Evolutionary conservation across 1,284 basidiomycete species (phyloP), one percentile per base, ranked within the genome.

Genomic region (Pholiota adiposa): DNA sequence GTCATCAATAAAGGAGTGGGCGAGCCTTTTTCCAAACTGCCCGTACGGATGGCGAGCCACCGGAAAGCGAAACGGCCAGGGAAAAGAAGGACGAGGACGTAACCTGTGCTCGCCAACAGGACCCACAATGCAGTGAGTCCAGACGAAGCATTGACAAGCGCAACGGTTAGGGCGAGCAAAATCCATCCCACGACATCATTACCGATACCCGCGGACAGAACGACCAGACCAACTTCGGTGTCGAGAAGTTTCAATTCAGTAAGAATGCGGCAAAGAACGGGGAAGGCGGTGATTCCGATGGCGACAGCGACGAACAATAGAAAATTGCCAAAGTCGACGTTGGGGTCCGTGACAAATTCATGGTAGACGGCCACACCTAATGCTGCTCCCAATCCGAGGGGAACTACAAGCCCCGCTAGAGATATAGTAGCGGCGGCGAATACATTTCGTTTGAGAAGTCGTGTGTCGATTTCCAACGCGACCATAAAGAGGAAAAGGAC

Each of bases 401-500:
- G 94, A 4, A 97, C 53, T 31, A 88, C 63, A 29, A 96, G 86
- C 2, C 94, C 87, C 0, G 82, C 90, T 16, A 84, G 31, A 1
- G 86, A 85, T 14, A 89, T 79, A n/a, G 76, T 67, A 0, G 79
- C 73, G 2, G 88, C 83, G 5, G 81, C 77, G 4, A 76, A 69
- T 3, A 82, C 75, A 67, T 90, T 89, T 36, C 83, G 86, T 61
- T 74, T 81, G 70, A 96, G 85, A 27, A 94, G 63, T 4, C 84
- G 80, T 12, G 87, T 81, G 69, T 98, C 96, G 56, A 97, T 89
- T 77, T 92, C 90, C 50, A 98, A 82, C 14, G 94, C 97, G 41
- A 98, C 87, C 53, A 96, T 80, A 77, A 96, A 96, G 8, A 97
- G 83, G 77, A 94, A 96, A 33, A 97, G 81, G 63, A 97, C 87